phyloP scores from a whole-genome alignment of 352 stramenopile species.

The Halophytophthora polymorphica region DNA sequence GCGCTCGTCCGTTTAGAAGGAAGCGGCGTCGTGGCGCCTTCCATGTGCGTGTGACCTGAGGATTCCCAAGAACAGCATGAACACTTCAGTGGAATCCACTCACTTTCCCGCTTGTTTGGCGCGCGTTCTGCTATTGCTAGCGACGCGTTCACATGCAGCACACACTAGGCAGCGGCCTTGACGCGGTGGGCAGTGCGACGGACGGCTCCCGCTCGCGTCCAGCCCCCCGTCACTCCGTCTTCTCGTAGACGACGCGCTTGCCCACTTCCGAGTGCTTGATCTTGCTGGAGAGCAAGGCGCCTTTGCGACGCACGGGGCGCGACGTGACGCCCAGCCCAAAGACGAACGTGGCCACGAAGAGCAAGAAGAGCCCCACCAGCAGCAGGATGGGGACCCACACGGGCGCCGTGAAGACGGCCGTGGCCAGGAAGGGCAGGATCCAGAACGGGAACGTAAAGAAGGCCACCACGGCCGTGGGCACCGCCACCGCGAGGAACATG shows the following conservation, averaged over 20 bases:
- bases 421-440: constrained; percentile 77
- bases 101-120: no score
- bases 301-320: constrained; percentile 72
- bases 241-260: constrained; percentile 84
- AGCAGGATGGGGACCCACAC: constrained; percentile 73
- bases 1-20: constrained; percentile 23
- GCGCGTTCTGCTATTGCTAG: no score
- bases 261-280: constrained; percentile 83
- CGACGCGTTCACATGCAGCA: no score
- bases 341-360: constrained; percentile 65
- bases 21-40: constrained; percentile 19
- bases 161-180: no score
- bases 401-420: constrained; percentile 76
- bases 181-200: no score
- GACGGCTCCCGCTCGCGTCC: no score
- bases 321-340: constrained; percentile 77
- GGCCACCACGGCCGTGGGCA: constrained; percentile 64
- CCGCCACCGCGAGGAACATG: constrained; percentile 64
- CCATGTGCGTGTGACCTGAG: constrained; percentile 16
- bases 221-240: constrained; percentile 36
- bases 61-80: no score
- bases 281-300: constrained; percentile 59
- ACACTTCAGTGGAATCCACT: no score
- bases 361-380: constrained; percentile 57
- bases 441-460: constrained; percentile 83